Evolutionary conservation across 331 rosid species (phyloP).

Genomic region (Spiraea crenata): DNA sequence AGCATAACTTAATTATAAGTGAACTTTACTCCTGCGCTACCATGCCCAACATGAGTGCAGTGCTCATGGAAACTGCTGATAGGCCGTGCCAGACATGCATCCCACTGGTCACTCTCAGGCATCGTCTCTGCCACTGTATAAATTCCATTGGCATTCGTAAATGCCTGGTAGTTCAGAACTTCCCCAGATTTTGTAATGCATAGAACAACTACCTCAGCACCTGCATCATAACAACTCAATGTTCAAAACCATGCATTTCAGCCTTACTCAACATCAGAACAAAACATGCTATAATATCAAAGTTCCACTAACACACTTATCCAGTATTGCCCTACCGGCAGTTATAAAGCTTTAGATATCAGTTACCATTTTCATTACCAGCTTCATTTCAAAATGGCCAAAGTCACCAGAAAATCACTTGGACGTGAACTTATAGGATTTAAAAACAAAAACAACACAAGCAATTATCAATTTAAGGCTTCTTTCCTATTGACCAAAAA

Average conservation of each 20-base stretch:
- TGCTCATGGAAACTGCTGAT: constrained; percentile 86
- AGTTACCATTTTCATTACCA: background rate
- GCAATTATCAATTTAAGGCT: background rate
- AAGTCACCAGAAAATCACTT: background rate
- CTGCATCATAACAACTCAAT: constrained; percentile 35
- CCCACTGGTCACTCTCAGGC: constrained; percentile 95
- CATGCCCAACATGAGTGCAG: constrained; percentile 67
- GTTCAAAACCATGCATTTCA: background rate
- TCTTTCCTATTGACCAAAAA: too few relatives aligned
- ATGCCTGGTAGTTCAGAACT: constrained; percentile 89
- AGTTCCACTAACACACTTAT: background rate
- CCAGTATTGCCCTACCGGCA: background rate
- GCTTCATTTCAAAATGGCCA: constrained; percentile 4
- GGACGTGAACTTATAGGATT: background rate
- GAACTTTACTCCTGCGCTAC: constrained; percentile 77
- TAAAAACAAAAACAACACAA: background rate
- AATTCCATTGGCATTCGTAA: constrained; percentile 69
- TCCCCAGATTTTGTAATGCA: constrained; percentile 92
- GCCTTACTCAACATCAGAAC: background rate
- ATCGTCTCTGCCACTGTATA: constrained; percentile 91
- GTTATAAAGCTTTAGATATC: background rate
- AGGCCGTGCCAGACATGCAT: constrained; percentile 91
- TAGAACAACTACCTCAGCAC: constrained; percentile 95
- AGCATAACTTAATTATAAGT: too few relatives aligned
- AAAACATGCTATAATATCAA: background rate